Percentiles rank a stretch among this genome's conserved stretches.
Conservation (phyloP, 1,139 yeast species). For the Yamadazyma diddensiae region DNA sequence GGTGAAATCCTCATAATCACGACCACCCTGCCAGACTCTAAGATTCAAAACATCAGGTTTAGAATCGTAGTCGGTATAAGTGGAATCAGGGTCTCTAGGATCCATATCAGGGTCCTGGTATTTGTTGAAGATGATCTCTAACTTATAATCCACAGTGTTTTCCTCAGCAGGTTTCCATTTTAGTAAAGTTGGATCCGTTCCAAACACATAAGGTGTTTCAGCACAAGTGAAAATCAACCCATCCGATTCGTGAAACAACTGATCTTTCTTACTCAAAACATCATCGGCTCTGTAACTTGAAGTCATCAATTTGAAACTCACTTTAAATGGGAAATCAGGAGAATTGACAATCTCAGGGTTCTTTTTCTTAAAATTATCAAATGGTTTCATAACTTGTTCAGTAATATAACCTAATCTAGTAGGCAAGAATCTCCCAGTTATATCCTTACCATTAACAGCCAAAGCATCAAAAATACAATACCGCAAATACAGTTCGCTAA, state of each 20-base stretch:
- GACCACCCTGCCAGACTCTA: constrained; percentile 78
- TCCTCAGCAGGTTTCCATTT: constrained; percentile 99
- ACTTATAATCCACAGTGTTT: constrained; percentile 84
- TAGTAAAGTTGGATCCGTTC: constrained; percentile 77
- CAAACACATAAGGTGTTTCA: constrained; percentile 80
- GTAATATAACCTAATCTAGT: constrained; percentile 85
- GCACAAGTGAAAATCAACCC: constrained; percentile 94
- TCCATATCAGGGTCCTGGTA: constrained; percentile 70
- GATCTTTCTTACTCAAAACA: constrained; percentile 71
- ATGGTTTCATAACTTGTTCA: constrained; percentile 81
- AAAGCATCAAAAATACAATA: constrained; percentile 90
- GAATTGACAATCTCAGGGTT: constrained; percentile 71
- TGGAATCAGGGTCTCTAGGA: constrained; percentile 67
- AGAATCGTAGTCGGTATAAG: constrained; percentile 77
- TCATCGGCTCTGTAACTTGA: constrained; percentile 74
- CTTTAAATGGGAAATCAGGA: constrained; percentile 76
- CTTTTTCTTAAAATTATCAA: constrained; percentile 59
- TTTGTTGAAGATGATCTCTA: constrained; percentile 63
- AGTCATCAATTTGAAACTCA: constrained; percentile 85
- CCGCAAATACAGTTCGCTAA: constrained; percentile 51
- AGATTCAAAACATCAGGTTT: constrained; percentile 65
- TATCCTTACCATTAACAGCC: constrained; percentile 71
- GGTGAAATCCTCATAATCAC: constrained; percentile 64
- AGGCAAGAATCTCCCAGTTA: constrained; percentile 68
- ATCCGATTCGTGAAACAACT: constrained; percentile 84